Evolutionary conservation across 768 basidiomycete genomes (phyloP), one percentile per base, ranked within the genome.

Genomic region (Serendipita vermifera): DNA sequence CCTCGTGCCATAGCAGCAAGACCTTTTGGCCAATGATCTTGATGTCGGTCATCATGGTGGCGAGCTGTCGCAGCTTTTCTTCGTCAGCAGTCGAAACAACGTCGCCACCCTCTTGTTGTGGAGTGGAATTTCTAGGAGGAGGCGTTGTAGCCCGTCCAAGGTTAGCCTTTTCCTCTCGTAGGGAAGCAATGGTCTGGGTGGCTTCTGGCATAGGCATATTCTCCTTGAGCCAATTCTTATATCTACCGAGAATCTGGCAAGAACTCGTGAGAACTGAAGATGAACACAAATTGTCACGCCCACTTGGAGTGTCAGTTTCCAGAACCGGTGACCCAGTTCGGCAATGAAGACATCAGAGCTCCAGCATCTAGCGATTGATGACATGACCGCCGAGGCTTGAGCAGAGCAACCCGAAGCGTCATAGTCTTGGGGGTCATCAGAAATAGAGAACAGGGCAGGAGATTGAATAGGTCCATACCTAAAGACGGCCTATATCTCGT

Each of bases 291-390:
- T 7, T 7, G 22, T 13, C 22, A 58, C 53, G 61, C 73, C 35
- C 48, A 90, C 91, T 79, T 99, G 94, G 26, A 99, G 70, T 4
- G 84, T 87, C 57, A 98, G 70, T 63, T 77, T 80, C 96, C 94
- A 98, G 67, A 98, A 98, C 51, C 86, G 77, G 68, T 83, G 75
- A 33, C 78, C 77, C 9, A 98, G 70, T 58, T 91, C 85, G 1
- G 85, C 83, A 38, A 98, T 81, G 66, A 79, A 93, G 5, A 96
- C 75, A 54, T 90, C 83, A 15, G 81, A 77, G 57, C 82, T 85
- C 94, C 94, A 98, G 65, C 91, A 90, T 5, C 78, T 75, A 33
- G 76, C 71, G 17, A 96, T 73, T 3, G 88, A 87, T 38, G 73
- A 69, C 80, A 84, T 89, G 1, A 83, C 72, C 2, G 81, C 80